These are phyloP conservation scores for Cutaneotrichosporon sp. DNA, from an alignment of 1,284 basidiomycete genomes.

Conservation along the genomic window DNA sequence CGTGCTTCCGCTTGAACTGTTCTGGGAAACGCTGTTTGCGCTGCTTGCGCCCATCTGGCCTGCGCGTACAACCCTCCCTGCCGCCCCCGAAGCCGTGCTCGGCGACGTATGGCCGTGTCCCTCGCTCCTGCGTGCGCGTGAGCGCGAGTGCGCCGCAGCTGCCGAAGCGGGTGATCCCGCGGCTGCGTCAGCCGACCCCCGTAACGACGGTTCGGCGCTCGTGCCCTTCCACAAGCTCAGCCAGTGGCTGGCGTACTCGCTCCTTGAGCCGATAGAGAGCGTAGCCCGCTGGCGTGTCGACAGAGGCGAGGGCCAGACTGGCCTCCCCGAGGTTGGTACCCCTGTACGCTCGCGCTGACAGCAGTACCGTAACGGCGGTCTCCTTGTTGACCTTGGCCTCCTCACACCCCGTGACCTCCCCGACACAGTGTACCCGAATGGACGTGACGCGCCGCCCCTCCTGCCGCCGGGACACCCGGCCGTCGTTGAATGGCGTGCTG, in stretches of 20 bases:
- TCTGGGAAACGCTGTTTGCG: constrained; percentile 79
- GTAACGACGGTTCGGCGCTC: constrained; percentile 58
- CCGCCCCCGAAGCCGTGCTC: constrained; percentile 57
- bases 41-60: constrained; percentile 88
- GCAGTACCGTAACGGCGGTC: constrained; percentile 83
- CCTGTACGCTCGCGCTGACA: not conserved
- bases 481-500: constrained; percentile 89
- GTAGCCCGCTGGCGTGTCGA: constrained; percentile 64
- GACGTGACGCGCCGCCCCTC: constrained; percentile 51
- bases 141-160: not conserved
- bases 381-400: constrained; percentile 78
- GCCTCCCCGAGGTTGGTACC: constrained; percentile 39
- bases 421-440: constrained; percentile 30
- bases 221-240: constrained; percentile 95
- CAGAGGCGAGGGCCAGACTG: constrained; percentile 57
- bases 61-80: constrained; percentile 58
- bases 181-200: too few relatives aligned
- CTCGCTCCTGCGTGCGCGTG: constrained; percentile 49
- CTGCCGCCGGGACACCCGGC: constrained; percentile 71
- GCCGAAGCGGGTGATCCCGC: too few relatives aligned
- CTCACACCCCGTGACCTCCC: constrained; percentile 53
- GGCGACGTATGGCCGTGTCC: constrained; percentile 88
- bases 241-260: constrained; percentile 84
- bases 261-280: constrained; percentile 74
- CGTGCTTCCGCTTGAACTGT: constrained; percentile 57